These are phyloP conservation scores for Solanum habrochaites DNA, from an alignment of 257 asterid genomes.

Conservation along the genomic window DNA sequence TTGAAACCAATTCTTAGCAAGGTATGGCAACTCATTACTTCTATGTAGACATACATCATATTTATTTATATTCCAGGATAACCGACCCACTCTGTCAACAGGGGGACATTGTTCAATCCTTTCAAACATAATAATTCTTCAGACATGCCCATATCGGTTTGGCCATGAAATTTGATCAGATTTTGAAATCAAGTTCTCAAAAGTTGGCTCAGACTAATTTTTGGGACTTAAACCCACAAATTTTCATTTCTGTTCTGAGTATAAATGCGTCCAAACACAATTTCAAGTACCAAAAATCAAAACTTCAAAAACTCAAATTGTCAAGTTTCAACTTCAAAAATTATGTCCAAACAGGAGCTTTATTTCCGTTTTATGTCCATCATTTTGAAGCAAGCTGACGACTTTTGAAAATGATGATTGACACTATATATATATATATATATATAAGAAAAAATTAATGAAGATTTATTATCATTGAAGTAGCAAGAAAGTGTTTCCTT, in stretches of 20 bases:
- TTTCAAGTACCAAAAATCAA: neutral
- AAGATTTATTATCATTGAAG: neutral
- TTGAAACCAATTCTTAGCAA: constrained; percentile 95
- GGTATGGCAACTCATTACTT: constrained; percentile 28
- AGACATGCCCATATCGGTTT: neutral
- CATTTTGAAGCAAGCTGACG: neutral
- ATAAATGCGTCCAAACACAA: neutral
- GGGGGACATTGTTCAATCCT: neutral
- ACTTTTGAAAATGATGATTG: neutral
- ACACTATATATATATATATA: too few species aligned
- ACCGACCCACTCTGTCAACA: neutral
- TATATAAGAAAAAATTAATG: neutral
- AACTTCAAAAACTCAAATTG: neutral
- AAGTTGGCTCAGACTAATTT: neutral
- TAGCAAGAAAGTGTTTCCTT: neutral
- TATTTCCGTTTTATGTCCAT: neutral
- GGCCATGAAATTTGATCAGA: neutral
- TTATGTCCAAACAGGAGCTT: neutral
- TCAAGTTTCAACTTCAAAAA: neutral
- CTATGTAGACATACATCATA: neutral
- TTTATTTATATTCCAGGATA: neutral
- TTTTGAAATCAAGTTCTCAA: neutral
- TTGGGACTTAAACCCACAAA: neutral
- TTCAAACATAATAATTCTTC: neutral
- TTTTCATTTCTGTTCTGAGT: neutral